A percentile compares a stretch with the other conserved stretches of the same genome.
These are phyloP conservation scores for Didymella lethalis DNA, from an alignment of 2,329 filamentous ascomycete genomes.

Conservation along the genomic window DNA sequence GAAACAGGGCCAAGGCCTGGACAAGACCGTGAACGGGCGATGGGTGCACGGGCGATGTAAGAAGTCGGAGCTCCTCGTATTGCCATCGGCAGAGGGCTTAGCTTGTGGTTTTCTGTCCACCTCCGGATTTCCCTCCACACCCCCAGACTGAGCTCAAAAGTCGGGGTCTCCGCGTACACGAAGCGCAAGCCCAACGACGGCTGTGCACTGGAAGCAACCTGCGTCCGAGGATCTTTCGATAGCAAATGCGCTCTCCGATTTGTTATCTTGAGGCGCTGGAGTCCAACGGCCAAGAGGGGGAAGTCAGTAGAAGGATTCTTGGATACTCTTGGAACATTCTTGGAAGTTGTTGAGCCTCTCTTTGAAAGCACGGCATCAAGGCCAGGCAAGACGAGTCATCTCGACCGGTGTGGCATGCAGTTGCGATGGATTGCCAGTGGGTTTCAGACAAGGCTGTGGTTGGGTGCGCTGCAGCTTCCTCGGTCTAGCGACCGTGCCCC, in stretches of 20 bases:
- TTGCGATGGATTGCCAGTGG: background rate
- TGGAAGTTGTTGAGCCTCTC: conserved; percentile 12
- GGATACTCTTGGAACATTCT: conserved; percentile 7
- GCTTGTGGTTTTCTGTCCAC: background rate
- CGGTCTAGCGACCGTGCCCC: conserved; percentile 7
- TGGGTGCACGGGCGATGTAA: conserved; percentile 1
- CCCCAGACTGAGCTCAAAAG: conserved; percentile 11
- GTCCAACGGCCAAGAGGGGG: conserved; percentile 4
- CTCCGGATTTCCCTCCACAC: conserved; percentile 2
- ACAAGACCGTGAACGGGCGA: background rate
- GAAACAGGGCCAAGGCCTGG: conserved; percentile 6
- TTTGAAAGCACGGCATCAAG: conserved; percentile 10
- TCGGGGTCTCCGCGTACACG: conserved; percentile 13
- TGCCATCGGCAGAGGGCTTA: conserved; percentile 1
- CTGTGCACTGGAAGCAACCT: conserved; percentile 10
- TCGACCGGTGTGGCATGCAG: conserved; percentile 17
- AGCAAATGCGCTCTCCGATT: conserved; percentile 6
- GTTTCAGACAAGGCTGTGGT: conserved; percentile 12
- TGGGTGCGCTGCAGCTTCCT: conserved; percentile 8
- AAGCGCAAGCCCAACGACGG: background rate
- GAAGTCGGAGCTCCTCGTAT: conserved; percentile 4
- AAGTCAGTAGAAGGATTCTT: conserved; percentile 1
- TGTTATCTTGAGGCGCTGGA: conserved; percentile 10
- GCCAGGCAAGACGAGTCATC: conserved; percentile 21
- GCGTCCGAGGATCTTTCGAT: conserved; percentile 5